These are phyloP conservation scores for Xerocomus brunneocitrinus DNA, from an alignment of 768 basidiomycete genomes.

Conservation along the genomic window DNA sequence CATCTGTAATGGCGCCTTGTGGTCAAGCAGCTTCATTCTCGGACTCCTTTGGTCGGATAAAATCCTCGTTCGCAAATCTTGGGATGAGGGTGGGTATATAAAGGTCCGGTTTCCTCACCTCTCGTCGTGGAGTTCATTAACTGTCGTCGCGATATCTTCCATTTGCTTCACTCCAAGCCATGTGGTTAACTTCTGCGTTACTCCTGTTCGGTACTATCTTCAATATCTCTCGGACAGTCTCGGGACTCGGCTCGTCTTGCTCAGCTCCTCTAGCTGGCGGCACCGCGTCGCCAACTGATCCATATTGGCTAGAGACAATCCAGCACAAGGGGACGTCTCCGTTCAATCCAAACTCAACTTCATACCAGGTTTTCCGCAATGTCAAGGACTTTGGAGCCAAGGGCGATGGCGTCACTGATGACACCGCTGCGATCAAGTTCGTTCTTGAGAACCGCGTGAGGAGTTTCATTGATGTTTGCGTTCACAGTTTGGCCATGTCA, in stretches of 20 bases:
- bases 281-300: constrained; percentile 36
- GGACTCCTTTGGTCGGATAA: neutral
- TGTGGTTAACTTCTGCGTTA: constrained; percentile 7
- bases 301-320: constrained; percentile 70
- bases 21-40: neutral
- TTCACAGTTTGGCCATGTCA: constrained; percentile 55
- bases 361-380: constrained; percentile 71
- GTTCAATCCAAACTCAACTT: constrained; percentile 47
- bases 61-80: neutral
- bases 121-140: neutral
- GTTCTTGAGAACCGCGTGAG: neutral
- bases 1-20: neutral
- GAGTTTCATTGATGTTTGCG: constrained; percentile 4
- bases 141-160: neutral
- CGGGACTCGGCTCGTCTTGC: constrained; percentile 45
- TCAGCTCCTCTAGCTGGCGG: constrained; percentile 44
- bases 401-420: constrained; percentile 67
- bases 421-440: constrained; percentile 72
- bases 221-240: neutral
- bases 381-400: constrained; percentile 58
- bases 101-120: neutral
- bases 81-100: constrained; percentile 12
- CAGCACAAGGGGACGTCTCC: constrained; percentile 69
- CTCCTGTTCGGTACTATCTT: constrained; percentile 10
- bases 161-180: neutral